phyloP scores from a whole-genome alignment of 345 rosid species.

The Dipteronia sinensis region DNA sequence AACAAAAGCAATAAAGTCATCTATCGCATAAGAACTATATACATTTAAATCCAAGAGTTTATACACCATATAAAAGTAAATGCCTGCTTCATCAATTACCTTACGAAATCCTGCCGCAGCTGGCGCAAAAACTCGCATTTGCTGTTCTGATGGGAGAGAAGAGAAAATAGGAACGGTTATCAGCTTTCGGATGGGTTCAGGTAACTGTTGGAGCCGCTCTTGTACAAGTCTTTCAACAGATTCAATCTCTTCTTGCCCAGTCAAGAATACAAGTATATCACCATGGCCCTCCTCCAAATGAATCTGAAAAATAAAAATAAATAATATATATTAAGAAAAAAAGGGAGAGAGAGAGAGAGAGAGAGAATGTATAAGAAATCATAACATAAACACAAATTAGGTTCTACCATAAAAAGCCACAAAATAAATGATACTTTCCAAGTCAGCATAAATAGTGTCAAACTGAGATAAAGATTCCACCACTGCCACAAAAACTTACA shows the following conservation, averaged over 20 bases:
- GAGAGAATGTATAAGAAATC: conserved; percentile 8
- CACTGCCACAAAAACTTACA: not conserved
- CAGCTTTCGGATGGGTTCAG: conserved; percentile 61
- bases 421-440: not conserved
- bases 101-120: conserved; percentile 75
- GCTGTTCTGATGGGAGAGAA: conserved; percentile 92
- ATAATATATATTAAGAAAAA: not conserved
- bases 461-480: not conserved
- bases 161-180: conserved; percentile 69
- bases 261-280: conserved; percentile 90
- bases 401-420: not conserved
- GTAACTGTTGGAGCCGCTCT: conserved; percentile 62
- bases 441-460: not conserved
- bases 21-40: not conserved
- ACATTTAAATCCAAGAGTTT: conserved; percentile 3
- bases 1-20: not conserved
- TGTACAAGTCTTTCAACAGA: conserved; percentile 70
- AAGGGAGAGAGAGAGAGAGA: too few relatives aligned
- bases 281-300: conserved; percentile 82
- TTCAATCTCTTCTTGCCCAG: conserved; percentile 98
- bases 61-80: conserved; percentile 2
- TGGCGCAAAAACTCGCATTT: conserved; percentile 72
- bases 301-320: conserved; percentile 44
- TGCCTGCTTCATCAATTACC: conserved; percentile 43
- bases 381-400: not conserved